A percentile compares a stretch with the other conserved stretches of the same genome.
Conservation (phyloP, 371 early-diverging fungal genomes). For the Syncephalastrum racemosum region DNA sequence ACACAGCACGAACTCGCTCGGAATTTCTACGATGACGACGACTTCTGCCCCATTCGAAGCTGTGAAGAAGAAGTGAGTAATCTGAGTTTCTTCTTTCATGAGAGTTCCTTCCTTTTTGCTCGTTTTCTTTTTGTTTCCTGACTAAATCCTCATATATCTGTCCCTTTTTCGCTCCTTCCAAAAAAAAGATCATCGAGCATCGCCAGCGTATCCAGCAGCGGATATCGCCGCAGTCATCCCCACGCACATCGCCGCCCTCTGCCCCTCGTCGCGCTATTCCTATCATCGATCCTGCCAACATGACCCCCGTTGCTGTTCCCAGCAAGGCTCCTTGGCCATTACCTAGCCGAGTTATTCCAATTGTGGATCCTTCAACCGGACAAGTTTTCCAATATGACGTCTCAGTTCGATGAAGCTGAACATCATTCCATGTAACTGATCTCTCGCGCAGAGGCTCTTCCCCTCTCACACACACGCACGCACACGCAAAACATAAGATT, state of each 20-base stretch:
- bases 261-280: slow-evolving; percentile 35
- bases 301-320: slow-evolving; percentile 40
- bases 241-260: slow-evolving; percentile 35
- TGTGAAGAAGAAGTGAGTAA: slow-evolving; percentile 24
- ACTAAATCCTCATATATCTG: background rate
- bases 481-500: too few species aligned
- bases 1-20: slow-evolving; percentile 46
- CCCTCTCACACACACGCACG: too few species aligned
- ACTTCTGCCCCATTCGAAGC: slow-evolving; percentile 40
- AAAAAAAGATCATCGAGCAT: slow-evolving; percentile 28
- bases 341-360: slow-evolving; percentile 14
- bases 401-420: background rate
- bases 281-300: slow-evolving; percentile 43
- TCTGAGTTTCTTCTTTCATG: background rate
- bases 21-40: slow-evolving; percentile 49
- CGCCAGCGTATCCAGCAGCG: slow-evolving; percentile 46
- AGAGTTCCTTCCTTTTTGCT: background rate
- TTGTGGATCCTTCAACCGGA: slow-evolving; percentile 18
- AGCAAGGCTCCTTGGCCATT: slow-evolving; percentile 12
- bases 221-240: slow-evolving; percentile 43
- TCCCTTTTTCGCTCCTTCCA: background rate
- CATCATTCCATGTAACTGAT: background rate
- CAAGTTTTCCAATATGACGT: slow-evolving; percentile 8
- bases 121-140: slow-evolving; percentile 1
- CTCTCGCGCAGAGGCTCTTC: too few species aligned